Evolutionary conservation across 2,329 filamentous ascomycete genomes (phyloP).

Genomic region (Trichoderma aggressivum): DNA sequence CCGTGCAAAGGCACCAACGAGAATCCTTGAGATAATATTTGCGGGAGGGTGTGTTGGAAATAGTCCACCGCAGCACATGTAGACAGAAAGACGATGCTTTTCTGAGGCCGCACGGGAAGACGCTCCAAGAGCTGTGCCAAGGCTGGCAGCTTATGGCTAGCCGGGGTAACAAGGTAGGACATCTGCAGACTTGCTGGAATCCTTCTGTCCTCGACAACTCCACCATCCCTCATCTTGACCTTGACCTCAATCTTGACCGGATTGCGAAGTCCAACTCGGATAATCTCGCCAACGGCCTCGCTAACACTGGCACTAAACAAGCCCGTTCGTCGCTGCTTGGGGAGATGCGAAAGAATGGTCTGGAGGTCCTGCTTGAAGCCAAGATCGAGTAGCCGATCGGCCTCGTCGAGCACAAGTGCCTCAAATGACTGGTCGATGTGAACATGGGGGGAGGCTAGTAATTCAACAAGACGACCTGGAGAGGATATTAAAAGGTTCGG

Average conservation of each 20-base stretch:
- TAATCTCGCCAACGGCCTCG: conserved; percentile 89
- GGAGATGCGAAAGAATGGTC: conserved; percentile 76
- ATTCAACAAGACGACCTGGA: conserved; percentile 82
- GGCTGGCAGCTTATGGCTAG: conserved; percentile 76
- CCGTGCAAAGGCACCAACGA: conserved; percentile 80
- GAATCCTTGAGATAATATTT: conserved; percentile 65
- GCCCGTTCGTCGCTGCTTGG: conserved; percentile 90
- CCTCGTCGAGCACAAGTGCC: conserved; percentile 88
- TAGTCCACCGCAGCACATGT: conserved; percentile 96
- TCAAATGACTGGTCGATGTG: conserved; percentile 90
- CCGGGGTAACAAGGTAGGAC: conserved; percentile 72
- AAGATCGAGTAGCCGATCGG: conserved; percentile 85
- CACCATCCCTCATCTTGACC: conserved; percentile 70
- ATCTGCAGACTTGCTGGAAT: conserved; percentile 93
- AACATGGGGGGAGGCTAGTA: conserved; percentile 81
- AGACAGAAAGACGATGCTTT: conserved; percentile 86
- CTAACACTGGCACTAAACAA: conserved; percentile 95
- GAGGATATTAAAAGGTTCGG: conserved; percentile 90
- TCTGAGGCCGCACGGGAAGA: conserved; percentile 71
- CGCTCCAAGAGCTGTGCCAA: conserved; percentile 66
- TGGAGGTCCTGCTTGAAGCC: conserved; percentile 92
- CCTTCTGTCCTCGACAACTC: conserved; percentile 70
- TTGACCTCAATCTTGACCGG: conserved; percentile 93
- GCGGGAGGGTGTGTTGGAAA: conserved; percentile 75
- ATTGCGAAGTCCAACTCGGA: conserved; percentile 86